These are phyloP conservation scores for Aquilaria malaccensis DNA, from an alignment of 345 rosid genomes.

Conservation along the genomic window DNA sequence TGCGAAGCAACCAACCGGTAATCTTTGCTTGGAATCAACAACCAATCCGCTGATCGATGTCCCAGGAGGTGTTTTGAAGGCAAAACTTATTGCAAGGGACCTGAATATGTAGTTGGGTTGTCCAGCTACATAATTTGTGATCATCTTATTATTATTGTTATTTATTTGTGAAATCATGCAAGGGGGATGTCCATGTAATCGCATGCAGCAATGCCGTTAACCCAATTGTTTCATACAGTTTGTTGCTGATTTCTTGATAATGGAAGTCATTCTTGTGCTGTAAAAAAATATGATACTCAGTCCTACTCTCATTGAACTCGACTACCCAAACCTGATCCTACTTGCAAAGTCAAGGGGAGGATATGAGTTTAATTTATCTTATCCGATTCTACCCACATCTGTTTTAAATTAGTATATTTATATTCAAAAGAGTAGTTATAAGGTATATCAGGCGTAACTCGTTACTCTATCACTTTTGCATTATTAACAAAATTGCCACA, in stretches of 20 bases:
- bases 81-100: conserved; percentile 1
- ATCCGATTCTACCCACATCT: no score
- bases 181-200: conserved; percentile 6
- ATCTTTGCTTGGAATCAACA: not conserved
- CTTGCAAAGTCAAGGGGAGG: no score
- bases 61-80: conserved; percentile 13
- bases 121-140: conserved; percentile 7
- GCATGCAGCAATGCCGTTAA: conserved; percentile 16
- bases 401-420: no score
- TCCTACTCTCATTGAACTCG: no score
- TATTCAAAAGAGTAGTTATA: no score
- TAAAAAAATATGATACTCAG: not conserved
- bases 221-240: conserved; percentile 23
- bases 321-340: no score
- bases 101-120: not conserved
- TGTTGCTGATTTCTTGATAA: conserved; percentile 22
- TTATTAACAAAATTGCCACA: no score
- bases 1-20: not conserved
- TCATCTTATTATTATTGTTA: conserved; percentile 18
- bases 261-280: conserved; percentile 21
- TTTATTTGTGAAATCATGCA: conserved; percentile 7
- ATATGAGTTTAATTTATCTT: no score
- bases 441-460: no score
- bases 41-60: not conserved
- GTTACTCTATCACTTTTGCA: no score